Conservation (phyloP, 1,284 basidiomycete species). For the Cutaneotrichosporon cutaneum region DNA sequence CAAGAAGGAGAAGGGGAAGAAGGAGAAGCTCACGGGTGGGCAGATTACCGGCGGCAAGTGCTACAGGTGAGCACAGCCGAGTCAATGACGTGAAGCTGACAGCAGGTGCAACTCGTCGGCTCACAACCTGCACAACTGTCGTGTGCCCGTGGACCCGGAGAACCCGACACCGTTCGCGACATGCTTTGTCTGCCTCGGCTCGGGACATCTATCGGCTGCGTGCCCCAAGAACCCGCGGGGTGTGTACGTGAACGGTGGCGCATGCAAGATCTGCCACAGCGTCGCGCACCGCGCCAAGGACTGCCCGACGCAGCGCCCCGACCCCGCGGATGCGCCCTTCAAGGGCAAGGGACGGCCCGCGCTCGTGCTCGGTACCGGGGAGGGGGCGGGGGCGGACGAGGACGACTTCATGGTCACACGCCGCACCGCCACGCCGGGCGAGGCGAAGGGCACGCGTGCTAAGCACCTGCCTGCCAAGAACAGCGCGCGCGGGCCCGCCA, state of each 20-base stretch:
- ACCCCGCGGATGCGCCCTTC: background rate
- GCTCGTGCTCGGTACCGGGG: constrained; percentile 29
- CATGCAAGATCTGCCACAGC: constrained; percentile 81
- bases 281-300: constrained; percentile 83
- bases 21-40: constrained; percentile 29
- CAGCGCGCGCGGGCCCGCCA: constrained; percentile 34
- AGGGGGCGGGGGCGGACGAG: constrained; percentile 73
- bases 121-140: constrained; percentile 77
- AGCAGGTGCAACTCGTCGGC: constrained; percentile 75
- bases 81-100: background rate
- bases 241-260: constrained; percentile 86
- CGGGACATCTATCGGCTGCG: constrained; percentile 75
- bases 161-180: constrained; percentile 82
- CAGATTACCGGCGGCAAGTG: constrained; percentile 65
- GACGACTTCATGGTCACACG: constrained; percentile 79
- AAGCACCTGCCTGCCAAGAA: constrained; percentile 43
- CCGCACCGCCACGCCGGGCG: constrained; percentile 12
- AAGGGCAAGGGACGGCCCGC: background rate
- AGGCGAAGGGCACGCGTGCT: constrained; percentile 10
- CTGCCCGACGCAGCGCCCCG: constrained; percentile 56
- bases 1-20: constrained; percentile 29
- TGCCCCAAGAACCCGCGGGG: constrained; percentile 83
- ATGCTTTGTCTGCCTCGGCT: constrained; percentile 82
- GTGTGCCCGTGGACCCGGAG: constrained; percentile 62
- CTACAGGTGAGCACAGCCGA: constrained; percentile 63